These are phyloP conservation scores for Hymenoscyphus repandus DNA, from an alignment of 2,329 filamentous ascomycete genomes.

Conservation along the genomic window DNA sequence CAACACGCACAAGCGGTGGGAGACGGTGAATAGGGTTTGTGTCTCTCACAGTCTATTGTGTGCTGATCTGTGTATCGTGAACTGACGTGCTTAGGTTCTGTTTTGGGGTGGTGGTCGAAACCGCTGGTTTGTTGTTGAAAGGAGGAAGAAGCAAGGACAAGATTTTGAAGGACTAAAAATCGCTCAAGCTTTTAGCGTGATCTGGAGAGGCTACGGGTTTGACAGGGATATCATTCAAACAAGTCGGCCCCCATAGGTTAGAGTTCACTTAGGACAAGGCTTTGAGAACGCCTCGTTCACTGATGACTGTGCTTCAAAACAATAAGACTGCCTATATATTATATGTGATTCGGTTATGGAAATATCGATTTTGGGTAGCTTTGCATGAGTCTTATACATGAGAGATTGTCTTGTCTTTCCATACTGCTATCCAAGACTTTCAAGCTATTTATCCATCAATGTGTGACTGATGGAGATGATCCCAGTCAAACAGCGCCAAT, in stretches of 20 bases:
- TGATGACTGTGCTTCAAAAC: not conserved
- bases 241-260: too few species aligned
- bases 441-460: not conserved
- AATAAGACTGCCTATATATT: too few species aligned
- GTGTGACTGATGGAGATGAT: not conserved
- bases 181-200: not conserved
- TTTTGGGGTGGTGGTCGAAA: not conserved
- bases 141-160: not conserved
- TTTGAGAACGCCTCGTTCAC: not conserved
- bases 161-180: not conserved
- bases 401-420: not conserved
- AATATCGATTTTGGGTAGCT: not conserved
- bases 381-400: not conserved
- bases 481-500: too few species aligned
- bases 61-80: not conserved
- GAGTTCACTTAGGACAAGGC: not conserved
- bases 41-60: not conserved
- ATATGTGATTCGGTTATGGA: not conserved
- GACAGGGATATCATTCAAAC: too few species aligned
- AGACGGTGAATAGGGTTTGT: constrained; percentile 1
- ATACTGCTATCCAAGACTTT: not conserved
- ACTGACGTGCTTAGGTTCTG: not conserved
- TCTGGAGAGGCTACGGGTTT: not conserved
- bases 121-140: not conserved
- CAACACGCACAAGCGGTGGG: constrained; percentile 4